Conservation (phyloP, 345 rosid genomes). For the Aquilaria malaccensis region DNA sequence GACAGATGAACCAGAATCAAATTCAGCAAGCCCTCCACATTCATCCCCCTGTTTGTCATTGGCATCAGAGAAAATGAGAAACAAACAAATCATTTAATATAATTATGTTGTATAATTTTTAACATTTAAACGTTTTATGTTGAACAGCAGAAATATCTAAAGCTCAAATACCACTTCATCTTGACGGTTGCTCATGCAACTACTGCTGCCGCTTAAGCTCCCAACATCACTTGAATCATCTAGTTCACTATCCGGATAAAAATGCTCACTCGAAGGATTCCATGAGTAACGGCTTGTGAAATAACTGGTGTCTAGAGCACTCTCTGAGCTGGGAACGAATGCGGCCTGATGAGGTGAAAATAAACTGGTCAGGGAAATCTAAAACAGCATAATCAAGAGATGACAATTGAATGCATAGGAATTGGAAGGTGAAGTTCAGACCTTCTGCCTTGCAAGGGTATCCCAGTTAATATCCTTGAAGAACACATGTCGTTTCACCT, state of each 20-base stretch:
- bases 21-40: constrained; percentile 61
- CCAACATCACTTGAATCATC: constrained; percentile 90
- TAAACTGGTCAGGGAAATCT: constrained; percentile 12
- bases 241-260: constrained; percentile 58
- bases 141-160: neutral
- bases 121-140: neutral
- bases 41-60: constrained; percentile 69
- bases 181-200: constrained; percentile 71
- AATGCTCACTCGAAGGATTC: constrained; percentile 65
- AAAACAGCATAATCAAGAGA: neutral
- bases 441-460: constrained; percentile 97
- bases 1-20: constrained; percentile 63
- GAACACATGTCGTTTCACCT: constrained; percentile 93
- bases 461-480: constrained; percentile 96
- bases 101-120: neutral
- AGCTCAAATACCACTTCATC: constrained; percentile 70
- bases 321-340: constrained; percentile 91
- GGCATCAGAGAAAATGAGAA: constrained; percentile 10
- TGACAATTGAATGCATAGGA: neutral
- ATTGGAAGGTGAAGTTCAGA: constrained; percentile 12
- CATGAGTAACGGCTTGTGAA: constrained; percentile 95
- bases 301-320: constrained; percentile 94
- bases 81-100: constrained; percentile 3
- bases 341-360: constrained; percentile 58
- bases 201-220: constrained; percentile 87